These are phyloP conservation scores for Komagataea norvegica DNA, from an alignment of 1,139 yeast genomes.

Conservation along the genomic window DNA sequence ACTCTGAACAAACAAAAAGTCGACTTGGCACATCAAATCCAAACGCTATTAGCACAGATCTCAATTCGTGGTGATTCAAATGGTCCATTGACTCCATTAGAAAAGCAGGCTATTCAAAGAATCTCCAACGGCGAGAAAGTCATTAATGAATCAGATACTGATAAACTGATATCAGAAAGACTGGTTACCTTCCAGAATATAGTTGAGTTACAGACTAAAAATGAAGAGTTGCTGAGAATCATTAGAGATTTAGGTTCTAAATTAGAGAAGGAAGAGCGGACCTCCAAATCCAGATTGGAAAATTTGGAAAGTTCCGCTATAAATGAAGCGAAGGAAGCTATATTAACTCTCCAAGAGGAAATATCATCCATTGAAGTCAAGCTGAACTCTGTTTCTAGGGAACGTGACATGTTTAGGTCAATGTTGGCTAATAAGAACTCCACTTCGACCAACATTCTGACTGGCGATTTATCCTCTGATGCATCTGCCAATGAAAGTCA, in stretches of 20 bases:
- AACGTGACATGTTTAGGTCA: conserved; percentile 60
- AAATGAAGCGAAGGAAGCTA: conserved; percentile 74
- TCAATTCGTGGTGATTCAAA: conserved; percentile 47
- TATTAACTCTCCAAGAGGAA: conserved; percentile 61
- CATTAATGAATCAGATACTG: conserved; percentile 57
- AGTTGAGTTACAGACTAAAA: conserved; percentile 65
- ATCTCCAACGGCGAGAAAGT: conserved; percentile 29
- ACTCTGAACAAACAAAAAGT: conserved; percentile 51
- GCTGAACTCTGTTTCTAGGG: conserved; percentile 50
- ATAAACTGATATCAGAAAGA: conserved; percentile 63
- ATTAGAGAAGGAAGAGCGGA: conserved; percentile 52
- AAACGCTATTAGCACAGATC: conserved; percentile 63
- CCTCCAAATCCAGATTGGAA: conserved; percentile 39
- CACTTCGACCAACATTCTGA: conserved; percentile 13
- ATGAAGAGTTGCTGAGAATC: conserved; percentile 62
- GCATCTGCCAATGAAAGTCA: conserved; percentile 32
- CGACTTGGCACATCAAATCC: conserved; percentile 79
- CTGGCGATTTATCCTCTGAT: conserved; percentile 22
- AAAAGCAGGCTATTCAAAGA: conserved; percentile 39
- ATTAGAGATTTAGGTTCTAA: conserved; percentile 66
- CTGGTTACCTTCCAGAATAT: conserved; percentile 65
- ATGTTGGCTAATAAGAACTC: conserved; percentile 30
- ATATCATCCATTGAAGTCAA: conserved; percentile 47
- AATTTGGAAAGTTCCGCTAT: conserved; percentile 55
- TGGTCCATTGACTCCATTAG: conserved; percentile 55